These are phyloP conservation scores for Fusarium sp. DNA, from an alignment of 2,329 filamentous ascomycete species.

Conservation along the genomic window DNA sequence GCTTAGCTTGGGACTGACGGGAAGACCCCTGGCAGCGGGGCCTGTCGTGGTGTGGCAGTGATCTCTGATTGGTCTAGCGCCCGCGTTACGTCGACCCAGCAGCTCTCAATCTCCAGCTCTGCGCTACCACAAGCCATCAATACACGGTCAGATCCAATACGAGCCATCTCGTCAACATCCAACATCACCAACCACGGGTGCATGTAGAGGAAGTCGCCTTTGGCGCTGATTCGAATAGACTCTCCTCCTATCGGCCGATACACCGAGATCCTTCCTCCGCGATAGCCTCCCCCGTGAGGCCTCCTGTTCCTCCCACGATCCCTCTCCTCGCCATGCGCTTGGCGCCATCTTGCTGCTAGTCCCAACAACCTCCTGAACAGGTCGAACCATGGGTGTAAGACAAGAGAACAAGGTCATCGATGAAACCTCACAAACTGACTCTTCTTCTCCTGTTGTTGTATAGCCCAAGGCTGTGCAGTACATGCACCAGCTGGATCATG, in stretches of 20 bases:
- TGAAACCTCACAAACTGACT: constrained; percentile 32
- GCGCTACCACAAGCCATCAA: not conserved
- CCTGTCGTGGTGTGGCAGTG: constrained; percentile 36
- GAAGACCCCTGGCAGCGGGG: constrained; percentile 42
- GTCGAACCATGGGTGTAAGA: constrained; percentile 54
- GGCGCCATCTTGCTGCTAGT: constrained; percentile 40
- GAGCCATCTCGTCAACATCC: constrained; percentile 20
- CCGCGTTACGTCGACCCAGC: constrained; percentile 38
- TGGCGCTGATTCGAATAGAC: not conserved
- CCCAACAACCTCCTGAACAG: constrained; percentile 45
- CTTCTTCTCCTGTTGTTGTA: constrained; percentile 28
- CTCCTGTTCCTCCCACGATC: not conserved
- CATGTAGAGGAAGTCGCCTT: constrained; percentile 8
- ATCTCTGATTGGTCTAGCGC: constrained; percentile 43
- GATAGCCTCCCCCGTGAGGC: constrained; percentile 10
- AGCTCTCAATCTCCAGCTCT: constrained; percentile 31
- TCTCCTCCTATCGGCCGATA: not conserved
- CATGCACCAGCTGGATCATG: constrained; percentile 83
- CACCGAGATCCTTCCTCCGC: not conserved
- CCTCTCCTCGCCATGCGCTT: constrained; percentile 39
- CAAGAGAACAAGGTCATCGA: constrained; percentile 18
- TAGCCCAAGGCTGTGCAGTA: constrained; percentile 85
- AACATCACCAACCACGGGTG: constrained; percentile 1
- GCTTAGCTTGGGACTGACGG: constrained; percentile 36
- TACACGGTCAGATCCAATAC: constrained; percentile 23